Percentiles rank a stretch among this genome's conserved stretches.
Evolutionary conservation across 2,329 filamentous ascomycete species (phyloP).

Genomic region (Penicillium sclerotigenum): DNA sequence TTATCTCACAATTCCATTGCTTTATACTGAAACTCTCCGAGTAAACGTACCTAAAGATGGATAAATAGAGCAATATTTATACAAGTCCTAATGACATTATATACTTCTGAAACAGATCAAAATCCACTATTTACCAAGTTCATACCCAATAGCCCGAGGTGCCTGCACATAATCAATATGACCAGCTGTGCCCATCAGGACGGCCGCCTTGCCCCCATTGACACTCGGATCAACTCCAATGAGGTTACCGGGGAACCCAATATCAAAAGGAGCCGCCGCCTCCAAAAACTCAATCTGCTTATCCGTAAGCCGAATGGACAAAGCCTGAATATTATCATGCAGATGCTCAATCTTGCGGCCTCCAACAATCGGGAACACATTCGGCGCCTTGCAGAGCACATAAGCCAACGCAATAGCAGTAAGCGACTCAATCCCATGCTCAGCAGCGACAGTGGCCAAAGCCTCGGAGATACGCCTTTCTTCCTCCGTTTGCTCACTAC

Average conservation of each 20-base stretch:
- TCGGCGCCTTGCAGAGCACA: slow-evolving; percentile 67
- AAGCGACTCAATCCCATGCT: slow-evolving; percentile 55
- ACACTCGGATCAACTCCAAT: slow-evolving; percentile 38
- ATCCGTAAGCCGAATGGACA: slow-evolving; percentile 47
- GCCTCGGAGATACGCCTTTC: slow-evolving; percentile 54
- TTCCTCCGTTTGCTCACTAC: slow-evolving; percentile 44
- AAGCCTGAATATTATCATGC: slow-evolving; percentile 27
- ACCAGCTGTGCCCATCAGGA: slow-evolving; percentile 11
- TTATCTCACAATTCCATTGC: neutral
- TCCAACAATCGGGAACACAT: slow-evolving; percentile 72
- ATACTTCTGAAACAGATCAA: neutral
- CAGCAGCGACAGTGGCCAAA: slow-evolving; percentile 58
- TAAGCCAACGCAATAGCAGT: slow-evolving; percentile 69
- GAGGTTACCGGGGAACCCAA: slow-evolving; percentile 66
- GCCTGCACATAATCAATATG: slow-evolving; percentile 20
- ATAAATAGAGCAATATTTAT: neutral
- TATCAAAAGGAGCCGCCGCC: slow-evolving; percentile 57
- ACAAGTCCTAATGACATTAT: neutral
- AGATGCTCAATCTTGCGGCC: slow-evolving; percentile 68
- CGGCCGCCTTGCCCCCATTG: slow-evolving; percentile 16
- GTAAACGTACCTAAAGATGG: neutral
- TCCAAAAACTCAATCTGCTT: slow-evolving; percentile 68
- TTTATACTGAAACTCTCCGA: neutral
- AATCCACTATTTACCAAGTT: slow-evolving; percentile 4
- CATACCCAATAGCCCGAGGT: slow-evolving; percentile 22